Evolutionary conservation across 176 grass and related monocot genomes (phyloP).

Genomic region (Bonia amplexicaulis): DNA sequence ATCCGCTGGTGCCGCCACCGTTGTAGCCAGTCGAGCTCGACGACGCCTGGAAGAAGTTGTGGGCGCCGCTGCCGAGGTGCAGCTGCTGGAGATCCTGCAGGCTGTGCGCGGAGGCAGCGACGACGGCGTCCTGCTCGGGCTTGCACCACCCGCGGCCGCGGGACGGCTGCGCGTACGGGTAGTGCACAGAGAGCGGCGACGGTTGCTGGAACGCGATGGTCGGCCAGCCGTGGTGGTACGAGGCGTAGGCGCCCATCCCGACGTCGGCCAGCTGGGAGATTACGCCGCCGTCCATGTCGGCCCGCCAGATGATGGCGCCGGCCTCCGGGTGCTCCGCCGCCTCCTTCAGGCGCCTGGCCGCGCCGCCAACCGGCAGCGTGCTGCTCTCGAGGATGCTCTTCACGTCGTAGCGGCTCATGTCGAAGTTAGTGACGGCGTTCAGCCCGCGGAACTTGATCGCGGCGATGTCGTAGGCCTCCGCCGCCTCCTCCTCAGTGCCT

Average conservation of each 20-base stretch:
- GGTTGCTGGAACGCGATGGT: conserved; percentile 63
- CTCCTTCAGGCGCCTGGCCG: conserved; percentile 46
- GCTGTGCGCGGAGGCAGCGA: conserved; percentile 20
- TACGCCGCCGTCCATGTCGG: conserved; percentile 34
- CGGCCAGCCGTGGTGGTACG: conserved; percentile 47
- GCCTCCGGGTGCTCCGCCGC: conserved; percentile 32
- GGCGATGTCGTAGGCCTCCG: conserved; percentile 79
- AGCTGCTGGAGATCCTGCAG: conserved; percentile 49
- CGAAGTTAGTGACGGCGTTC: conserved; percentile 75
- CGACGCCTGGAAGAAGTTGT: conserved; percentile 58
- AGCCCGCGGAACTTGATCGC: conserved; percentile 74
- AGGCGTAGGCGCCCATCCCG: conserved; percentile 37
- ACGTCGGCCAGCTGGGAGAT: conserved; percentile 36
- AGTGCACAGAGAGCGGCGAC: conserved; percentile 48
- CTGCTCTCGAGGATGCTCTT: conserved; percentile 65
- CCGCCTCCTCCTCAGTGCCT: conserved; percentile 80
- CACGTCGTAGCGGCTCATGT: conserved; percentile 72
- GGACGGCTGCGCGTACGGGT: conserved; percentile 37
- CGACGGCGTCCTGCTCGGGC: conserved; percentile 43
- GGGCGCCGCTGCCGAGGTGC: conserved; percentile 40
- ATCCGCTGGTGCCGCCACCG: background rate
- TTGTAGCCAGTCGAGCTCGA: conserved; percentile 47
- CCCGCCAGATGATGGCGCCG: conserved; percentile 40
- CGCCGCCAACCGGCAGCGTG: conserved; percentile 40
- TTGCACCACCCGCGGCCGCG: conserved; percentile 54